Evolutionary conservation across 495 filamentous ascomycete genomes (phyloP).

Genomic region (Parathielavia appendiculata): DNA sequence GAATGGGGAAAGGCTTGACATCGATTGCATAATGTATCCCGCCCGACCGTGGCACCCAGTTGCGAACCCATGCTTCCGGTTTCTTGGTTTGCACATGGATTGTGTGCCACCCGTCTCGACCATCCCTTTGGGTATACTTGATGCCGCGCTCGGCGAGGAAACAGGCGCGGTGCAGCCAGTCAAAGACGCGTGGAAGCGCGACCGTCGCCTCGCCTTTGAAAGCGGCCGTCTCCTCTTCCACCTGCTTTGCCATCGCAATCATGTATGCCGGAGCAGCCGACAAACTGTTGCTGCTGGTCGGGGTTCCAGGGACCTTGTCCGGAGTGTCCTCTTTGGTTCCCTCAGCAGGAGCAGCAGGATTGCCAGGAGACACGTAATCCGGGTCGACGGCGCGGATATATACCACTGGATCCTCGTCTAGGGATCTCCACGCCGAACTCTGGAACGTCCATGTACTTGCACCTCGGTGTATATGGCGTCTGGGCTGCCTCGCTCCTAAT

Average conservation of each 20-base stretch:
- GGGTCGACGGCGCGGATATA: constrained; percentile 1
- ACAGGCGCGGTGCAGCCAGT: background rate
- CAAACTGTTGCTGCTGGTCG: background rate
- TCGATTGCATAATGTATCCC: background rate
- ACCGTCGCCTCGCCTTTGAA: constrained; percentile 1
- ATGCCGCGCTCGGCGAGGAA: background rate
- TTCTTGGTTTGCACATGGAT: background rate
- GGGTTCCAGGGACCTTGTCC: background rate
- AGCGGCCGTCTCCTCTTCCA: background rate
- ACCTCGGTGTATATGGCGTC: too few relatives aligned
- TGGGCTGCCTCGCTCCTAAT: background rate
- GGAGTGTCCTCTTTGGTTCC: background rate
- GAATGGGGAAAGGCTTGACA: background rate
- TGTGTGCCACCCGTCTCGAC: background rate
- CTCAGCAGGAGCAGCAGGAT: background rate
- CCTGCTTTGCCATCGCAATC: background rate
- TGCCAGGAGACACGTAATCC: background rate
- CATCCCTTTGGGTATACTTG: background rate
- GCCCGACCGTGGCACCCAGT: background rate
- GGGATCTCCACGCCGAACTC: too few relatives aligned
- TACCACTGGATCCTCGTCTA: background rate
- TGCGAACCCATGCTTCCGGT: background rate
- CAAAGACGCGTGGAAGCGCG: background rate
- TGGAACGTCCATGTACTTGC: too few relatives aligned
- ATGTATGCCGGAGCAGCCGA: background rate